Evolutionary conservation across 176 grass and related monocot species (phyloP), one percentile per base, ranked within the genome.

Genomic region (Areca catechu): DNA sequence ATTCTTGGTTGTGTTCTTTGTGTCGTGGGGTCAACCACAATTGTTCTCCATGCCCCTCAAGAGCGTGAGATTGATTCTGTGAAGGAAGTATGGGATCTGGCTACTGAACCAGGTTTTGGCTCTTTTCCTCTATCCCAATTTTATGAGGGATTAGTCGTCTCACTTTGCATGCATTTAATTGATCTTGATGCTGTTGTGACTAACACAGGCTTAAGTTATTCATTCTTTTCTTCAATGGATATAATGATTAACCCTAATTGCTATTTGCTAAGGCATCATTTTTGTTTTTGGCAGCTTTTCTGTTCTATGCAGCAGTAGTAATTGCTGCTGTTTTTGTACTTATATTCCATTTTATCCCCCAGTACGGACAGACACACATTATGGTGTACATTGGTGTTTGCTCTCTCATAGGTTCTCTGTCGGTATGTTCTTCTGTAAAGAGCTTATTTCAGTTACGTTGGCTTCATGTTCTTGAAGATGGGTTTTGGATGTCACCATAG

Each of bases 341-440:
- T 60, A 74, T 87, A 65, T 83, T 64, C 59, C 74, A 73, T 79
- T 70, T 83, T 78, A 71, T 87, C 54, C 88, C 88, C 37, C 79
- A 78, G 56, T 93, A 76, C 61, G 88, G 88, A 5, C 88, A 93
- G 58, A 86, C 88, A 37, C 88, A 93, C 71, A 79, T 93, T 58
- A 93, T 93, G 83, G 83, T 93, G 56, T 93, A 93, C 51, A 78
- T 87, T 69, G 88, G 80, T 62, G 80, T 93, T 83, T 93, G 88
- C 28, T 93, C 88, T 83, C 88, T 93, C 37, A 74, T 93, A 34
- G 88, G 88, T 50, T 93, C 88, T 65, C 77, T 93, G 55, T 93
- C 88, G 69, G 88, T 93, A 83, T 34, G 53, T 20, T 56, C 18
- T 54, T 59, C 16, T 61, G 49, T 58, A 50, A 22, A 51, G 21